Evolutionary conservation across 345 rosid genomes (phyloP).

Genomic region (Cochlearia excelsa): DNA sequence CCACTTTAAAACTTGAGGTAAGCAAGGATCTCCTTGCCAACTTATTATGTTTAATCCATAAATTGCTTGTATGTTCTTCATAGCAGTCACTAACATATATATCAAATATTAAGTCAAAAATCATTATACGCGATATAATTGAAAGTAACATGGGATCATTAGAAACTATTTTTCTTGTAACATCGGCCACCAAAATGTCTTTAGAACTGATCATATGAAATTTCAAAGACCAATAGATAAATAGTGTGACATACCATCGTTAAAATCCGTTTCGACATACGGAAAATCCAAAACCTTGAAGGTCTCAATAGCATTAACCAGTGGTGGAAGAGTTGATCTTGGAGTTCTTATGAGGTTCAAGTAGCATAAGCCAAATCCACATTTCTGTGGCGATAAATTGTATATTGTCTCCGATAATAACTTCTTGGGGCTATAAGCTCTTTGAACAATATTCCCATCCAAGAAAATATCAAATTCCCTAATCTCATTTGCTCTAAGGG

Average conservation of each 20-base stretch:
- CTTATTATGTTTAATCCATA: constrained; percentile 37
- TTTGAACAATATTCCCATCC: not conserved
- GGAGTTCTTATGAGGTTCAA: not conserved
- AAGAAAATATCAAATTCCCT: constrained; percentile 14
- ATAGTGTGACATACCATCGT: constrained; percentile 28
- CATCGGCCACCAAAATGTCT: too few relatives aligned
- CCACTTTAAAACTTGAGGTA: constrained; percentile 32
- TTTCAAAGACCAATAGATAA: too few relatives aligned
- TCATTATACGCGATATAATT: too few relatives aligned
- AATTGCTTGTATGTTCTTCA: constrained; percentile 28
- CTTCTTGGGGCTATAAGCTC: constrained; percentile 11
- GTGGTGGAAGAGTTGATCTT: constrained; percentile 29
- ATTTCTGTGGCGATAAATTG: constrained; percentile 15
- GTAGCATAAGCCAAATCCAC: not conserved
- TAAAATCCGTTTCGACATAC: constrained; percentile 25
- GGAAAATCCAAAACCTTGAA: constrained; percentile 20
- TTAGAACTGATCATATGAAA: too few relatives aligned
- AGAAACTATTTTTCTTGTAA: too few relatives aligned
- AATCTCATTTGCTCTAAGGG: not conserved
- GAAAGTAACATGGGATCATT: too few relatives aligned
- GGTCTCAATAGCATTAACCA: constrained; percentile 36
- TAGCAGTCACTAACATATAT: constrained; percentile 13
- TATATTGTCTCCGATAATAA: constrained; percentile 3
- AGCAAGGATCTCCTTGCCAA: constrained; percentile 61
- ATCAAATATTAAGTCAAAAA: too few relatives aligned